These are phyloP conservation scores for Bipolaris victoriae DNA, from an alignment of 2,329 filamentous ascomycete species.

Conservation along the genomic window DNA sequence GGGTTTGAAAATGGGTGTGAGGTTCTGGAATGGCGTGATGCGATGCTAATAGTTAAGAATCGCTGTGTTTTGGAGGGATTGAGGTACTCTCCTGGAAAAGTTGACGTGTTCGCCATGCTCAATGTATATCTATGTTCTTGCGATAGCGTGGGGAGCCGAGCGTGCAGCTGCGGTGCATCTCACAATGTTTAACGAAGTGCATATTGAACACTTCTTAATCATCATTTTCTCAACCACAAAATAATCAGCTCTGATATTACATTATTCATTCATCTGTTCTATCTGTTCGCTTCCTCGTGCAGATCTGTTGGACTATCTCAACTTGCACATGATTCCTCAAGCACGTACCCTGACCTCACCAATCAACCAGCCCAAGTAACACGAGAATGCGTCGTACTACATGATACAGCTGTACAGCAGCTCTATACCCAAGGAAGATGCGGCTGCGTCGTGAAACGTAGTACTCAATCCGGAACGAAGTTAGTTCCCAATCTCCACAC, in stretches of 20 bases:
- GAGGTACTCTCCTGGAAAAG: neutral
- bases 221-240: no score
- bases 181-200: neutral
- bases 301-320: neutral
- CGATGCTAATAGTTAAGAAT: no score
- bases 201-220: neutral
- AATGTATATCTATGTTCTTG: neutral
- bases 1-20: neutral
- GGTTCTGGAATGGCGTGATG: neutral
- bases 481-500: neutral
- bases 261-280: no score
- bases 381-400: neutral
- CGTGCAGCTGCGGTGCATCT: conserved; percentile 1
- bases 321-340: neutral
- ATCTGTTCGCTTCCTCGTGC: no score
- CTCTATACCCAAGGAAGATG: neutral
- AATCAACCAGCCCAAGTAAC: neutral
- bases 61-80: neutral
- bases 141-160: neutral
- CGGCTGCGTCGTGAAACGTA: neutral
- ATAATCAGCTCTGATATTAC: neutral
- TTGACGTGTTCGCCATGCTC: neutral
- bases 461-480: neutral
- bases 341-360: neutral
- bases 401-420: neutral